These are phyloP conservation scores for Leccinum incarnatum DNA, from an alignment of 768 basidiomycete genomes.

Conservation along the genomic window DNA sequence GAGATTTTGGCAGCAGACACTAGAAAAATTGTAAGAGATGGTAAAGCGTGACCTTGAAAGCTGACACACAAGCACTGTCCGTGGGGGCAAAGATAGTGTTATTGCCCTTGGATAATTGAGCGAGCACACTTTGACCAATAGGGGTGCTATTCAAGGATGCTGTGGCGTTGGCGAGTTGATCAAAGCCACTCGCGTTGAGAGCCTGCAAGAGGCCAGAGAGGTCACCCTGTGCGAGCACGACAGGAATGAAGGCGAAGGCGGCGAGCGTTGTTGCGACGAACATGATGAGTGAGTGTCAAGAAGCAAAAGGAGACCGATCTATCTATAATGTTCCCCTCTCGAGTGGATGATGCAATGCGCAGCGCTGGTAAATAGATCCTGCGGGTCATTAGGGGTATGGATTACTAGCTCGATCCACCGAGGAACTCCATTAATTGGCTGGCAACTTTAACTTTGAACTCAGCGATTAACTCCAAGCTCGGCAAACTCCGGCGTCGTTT, in stretches of 20 bases:
- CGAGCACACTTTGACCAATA: slow-evolving; percentile 43
- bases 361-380: slow-evolving; percentile 3
- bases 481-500: slow-evolving; percentile 15
- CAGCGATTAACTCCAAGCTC: slow-evolving; percentile 4
- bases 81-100: slow-evolving; percentile 57
- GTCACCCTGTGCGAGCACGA: slow-evolving; percentile 32
- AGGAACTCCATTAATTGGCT: not conserved
- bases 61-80: slow-evolving; percentile 51
- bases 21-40: slow-evolving; percentile 9
- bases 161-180: slow-evolving; percentile 39
- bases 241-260: slow-evolving; percentile 25
- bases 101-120: slow-evolving; percentile 41
- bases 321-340: not conserved
- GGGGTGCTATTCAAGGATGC: slow-evolving; percentile 42
- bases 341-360: slow-evolving; percentile 27
- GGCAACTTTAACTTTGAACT: not conserved
- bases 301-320: too few relatives aligned
- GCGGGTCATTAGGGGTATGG: not conserved
- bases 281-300: slow-evolving; percentile 15
- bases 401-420: not conserved
- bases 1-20: slow-evolving; percentile 14
- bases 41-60: not conserved
- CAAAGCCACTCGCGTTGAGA: slow-evolving; percentile 41
- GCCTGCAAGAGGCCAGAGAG: slow-evolving; percentile 35
- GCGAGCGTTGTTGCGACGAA: slow-evolving; percentile 7